Conservation (phyloP, 345 rosid species). For the Kandelia obovata region DNA sequence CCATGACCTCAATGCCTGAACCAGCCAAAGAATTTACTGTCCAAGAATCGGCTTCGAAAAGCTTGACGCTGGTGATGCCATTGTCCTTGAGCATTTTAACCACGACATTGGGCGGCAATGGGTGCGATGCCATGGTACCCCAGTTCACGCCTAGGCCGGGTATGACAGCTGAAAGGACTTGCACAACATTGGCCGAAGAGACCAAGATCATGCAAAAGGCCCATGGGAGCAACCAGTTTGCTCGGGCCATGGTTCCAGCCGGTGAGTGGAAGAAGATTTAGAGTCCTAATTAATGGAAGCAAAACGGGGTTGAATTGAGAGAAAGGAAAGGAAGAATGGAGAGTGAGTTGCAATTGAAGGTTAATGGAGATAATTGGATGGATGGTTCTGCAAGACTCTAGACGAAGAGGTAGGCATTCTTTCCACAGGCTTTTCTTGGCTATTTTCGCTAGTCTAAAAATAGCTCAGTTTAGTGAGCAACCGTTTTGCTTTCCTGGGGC, state of each 20-base stretch:
- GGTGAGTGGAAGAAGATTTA: no score
- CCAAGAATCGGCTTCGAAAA: conserved; percentile 69
- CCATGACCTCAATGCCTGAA: conserved; percentile 64
- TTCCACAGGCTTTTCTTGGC: no score
- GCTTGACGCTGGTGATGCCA: conserved; percentile 58
- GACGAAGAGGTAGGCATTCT: no score
- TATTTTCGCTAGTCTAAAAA: no score
- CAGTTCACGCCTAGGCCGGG: conserved; percentile 69
- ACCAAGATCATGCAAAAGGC: conserved; percentile 18
- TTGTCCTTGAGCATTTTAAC: conserved; percentile 73
- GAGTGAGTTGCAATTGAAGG: no score
- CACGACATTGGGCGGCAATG: conserved; percentile 45
- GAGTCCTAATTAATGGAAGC: no score
- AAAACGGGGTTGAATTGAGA: no score
- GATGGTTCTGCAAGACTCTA: no score
- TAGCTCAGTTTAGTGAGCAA: no score
- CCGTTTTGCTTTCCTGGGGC: no score
- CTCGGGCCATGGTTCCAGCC: conserved; percentile 21
- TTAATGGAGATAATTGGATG: no score
- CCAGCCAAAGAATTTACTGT: conserved; percentile 48
- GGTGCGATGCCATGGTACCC: conserved; percentile 72
- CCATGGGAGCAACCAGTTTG: conserved; percentile 9
- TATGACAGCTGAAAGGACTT: conserved; percentile 4
- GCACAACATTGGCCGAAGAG: conserved; percentile 17
- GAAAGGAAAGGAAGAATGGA: no score